Percentiles rank a stretch among this genome's conserved stretches.
phyloP scores from a whole-genome alignment of 257 asterid species.

The Solanum pimpinellifolium region DNA sequence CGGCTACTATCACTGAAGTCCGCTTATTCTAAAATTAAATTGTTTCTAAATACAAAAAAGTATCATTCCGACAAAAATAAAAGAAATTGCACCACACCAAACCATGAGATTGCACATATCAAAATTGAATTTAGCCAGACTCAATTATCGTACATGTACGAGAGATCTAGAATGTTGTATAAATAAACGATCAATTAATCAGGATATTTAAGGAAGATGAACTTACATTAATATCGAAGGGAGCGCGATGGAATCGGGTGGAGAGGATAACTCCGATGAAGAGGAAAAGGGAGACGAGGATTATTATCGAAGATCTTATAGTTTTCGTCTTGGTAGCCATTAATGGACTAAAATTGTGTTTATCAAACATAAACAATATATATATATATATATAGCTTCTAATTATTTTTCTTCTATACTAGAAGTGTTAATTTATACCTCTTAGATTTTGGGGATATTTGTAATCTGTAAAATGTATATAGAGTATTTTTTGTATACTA shows the following conservation, averaged over 20 bases:
- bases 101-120: neutral
- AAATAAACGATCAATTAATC: neutral
- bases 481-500: neutral
- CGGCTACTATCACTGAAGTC: too few relatives aligned
- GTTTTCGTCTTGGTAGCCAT: neutral
- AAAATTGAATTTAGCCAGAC: neutral
- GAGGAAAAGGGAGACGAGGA: slow-evolving; percentile 30
- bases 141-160: neutral
- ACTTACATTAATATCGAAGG: slow-evolving; percentile 36
- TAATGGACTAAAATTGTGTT: slow-evolving; percentile 11
- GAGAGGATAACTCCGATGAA: slow-evolving; percentile 55
- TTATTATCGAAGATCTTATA: slow-evolving; percentile 31
- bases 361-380: neutral
- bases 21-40: neutral
- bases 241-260: slow-evolving; percentile 53
- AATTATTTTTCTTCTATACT: neutral
- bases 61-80: neutral
- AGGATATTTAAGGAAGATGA: neutral
- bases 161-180: too few relatives aligned
- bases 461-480: neutral
- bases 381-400: neutral
- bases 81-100: neutral
- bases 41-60: neutral
- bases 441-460: neutral
- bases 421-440: neutral